These are phyloP conservation scores for Uncinocarpus reesii DNA, from an alignment of 2,329 filamentous ascomycete species.

Conservation along the genomic window DNA sequence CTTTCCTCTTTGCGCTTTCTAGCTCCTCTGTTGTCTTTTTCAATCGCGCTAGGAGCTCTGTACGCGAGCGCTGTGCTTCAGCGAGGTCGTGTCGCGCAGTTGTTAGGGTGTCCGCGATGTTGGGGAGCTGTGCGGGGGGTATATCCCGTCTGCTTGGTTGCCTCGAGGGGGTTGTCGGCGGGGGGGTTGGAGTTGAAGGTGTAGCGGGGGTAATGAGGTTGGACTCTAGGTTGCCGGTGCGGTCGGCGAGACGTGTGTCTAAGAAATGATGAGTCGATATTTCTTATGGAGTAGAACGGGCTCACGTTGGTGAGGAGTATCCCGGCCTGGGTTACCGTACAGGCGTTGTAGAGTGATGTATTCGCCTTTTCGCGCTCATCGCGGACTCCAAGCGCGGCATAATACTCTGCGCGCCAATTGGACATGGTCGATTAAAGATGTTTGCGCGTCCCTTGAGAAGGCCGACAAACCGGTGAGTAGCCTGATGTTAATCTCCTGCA, in stretches of 20 bases:
- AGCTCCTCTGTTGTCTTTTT: constrained; percentile 55
- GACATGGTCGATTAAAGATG: constrained; percentile 40
- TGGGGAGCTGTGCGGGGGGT: constrained; percentile 11
- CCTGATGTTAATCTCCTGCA: neutral
- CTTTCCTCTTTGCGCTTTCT: constrained; percentile 50
- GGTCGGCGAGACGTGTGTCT: constrained; percentile 59
- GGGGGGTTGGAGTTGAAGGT: neutral
- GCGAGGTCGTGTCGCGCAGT: constrained; percentile 55
- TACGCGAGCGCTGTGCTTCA: constrained; percentile 64
- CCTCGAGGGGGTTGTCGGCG: constrained; percentile 40
- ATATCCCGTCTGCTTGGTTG: neutral
- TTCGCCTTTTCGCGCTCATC: constrained; percentile 59
- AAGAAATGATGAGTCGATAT: constrained; percentile 3
- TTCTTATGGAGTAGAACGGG: neutral
- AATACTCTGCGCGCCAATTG: constrained; percentile 73
- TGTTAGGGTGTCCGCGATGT: constrained; percentile 26
- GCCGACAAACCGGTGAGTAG: neutral
- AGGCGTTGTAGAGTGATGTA: constrained; percentile 63
- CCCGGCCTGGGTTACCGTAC: constrained; percentile 38
- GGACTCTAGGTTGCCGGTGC: constrained; percentile 42
- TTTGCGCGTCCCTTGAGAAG: neutral
- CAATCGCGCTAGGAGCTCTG: constrained; percentile 55
- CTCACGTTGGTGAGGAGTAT: constrained; percentile 6
- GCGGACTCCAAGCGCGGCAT: constrained; percentile 59
- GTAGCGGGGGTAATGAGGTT: neutral